Percentiles rank a stretch among this genome's conserved stretches.
Evolutionary conservation across 208 protist genomes (phyloP).

Genomic region (Crithidia expoeki): DNA sequence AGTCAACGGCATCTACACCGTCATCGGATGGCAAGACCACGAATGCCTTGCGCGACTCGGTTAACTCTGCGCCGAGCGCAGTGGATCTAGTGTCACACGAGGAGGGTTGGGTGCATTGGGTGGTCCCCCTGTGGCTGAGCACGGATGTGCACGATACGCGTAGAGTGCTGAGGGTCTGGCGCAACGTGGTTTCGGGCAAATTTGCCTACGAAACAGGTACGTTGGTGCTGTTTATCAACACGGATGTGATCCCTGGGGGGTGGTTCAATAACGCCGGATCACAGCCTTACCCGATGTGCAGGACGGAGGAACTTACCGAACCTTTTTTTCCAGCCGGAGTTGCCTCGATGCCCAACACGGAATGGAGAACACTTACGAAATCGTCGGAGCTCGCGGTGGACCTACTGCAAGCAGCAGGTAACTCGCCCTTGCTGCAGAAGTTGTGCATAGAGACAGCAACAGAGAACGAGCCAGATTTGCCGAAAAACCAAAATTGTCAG

Average conservation of each 20-base stretch:
- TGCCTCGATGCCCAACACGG: too few species aligned
- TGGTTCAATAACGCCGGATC: not conserved
- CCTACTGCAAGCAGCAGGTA: not conserved
- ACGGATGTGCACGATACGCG: not conserved
- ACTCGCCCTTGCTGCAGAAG: not conserved
- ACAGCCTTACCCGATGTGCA: too few species aligned
- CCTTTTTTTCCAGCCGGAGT: not conserved
- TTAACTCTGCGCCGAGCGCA: not conserved
- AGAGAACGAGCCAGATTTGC: too few species aligned
- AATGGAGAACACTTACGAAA: not conserved
- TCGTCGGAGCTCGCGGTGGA: not conserved
- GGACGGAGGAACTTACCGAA: not conserved
- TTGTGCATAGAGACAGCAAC: not conserved
- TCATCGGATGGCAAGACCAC: not conserved
- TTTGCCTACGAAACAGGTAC: constrained; percentile 1
- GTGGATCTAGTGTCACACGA: not conserved
- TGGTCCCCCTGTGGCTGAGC: constrained; percentile 23
- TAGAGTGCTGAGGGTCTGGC: constrained; percentile 14
- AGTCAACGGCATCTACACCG: not conserved
- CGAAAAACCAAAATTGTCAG: too few species aligned
- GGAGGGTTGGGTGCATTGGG: constrained; percentile 23
- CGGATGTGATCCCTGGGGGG: not conserved
- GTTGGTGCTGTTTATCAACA: constrained; percentile 10
- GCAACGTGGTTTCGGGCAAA: not conserved
- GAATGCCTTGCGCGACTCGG: not conserved